A percentile compares a stretch with the other conserved stretches of the same genome.
Evolutionary conservation across 2,329 filamentous ascomycete species (phyloP).

Genomic region (Ophiocordyceps camponoti-leonardi): DNA sequence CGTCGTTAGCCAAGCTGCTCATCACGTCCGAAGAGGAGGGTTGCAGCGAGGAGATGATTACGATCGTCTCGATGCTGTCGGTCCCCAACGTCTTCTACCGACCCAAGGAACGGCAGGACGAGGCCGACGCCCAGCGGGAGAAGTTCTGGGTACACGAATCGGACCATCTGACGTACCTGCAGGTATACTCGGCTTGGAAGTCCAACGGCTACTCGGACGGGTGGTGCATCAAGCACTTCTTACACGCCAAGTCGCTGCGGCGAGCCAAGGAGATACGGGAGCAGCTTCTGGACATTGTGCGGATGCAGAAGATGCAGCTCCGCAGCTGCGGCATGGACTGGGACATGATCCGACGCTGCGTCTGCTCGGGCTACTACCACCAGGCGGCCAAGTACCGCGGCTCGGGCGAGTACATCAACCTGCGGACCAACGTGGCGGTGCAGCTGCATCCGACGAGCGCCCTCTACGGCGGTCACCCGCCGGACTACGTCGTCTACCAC

Average conservation of each 20-base stretch:
- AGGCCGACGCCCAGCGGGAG: constrained; percentile 92
- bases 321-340: constrained; percentile 79
- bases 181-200: constrained; percentile 98
- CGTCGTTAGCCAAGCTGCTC: constrained; percentile 74
- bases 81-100: constrained; percentile 81
- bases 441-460: constrained; percentile 87
- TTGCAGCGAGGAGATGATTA: constrained; percentile 87
- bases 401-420: constrained; percentile 91
- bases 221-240: constrained; percentile 97
- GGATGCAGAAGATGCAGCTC: constrained; percentile 69
- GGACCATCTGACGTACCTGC: constrained; percentile 86
- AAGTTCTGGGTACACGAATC: constrained; percentile 94
- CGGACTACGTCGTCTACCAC: constrained; percentile 93
- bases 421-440: constrained; percentile 87
- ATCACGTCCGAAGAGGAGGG: constrained; percentile 75
- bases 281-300: constrained; percentile 86
- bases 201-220: constrained; percentile 61
- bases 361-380: constrained; percentile 90
- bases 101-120: constrained; percentile 90
- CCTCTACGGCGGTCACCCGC: constrained; percentile 89
- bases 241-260: constrained; percentile 77
- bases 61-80: constrained; percentile 87
- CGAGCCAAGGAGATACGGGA: constrained; percentile 84
- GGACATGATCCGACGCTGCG: constrained; percentile 67
- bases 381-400: constrained; percentile 91